Conservation (phyloP, 2,329 filamentous ascomycete species). For the Elsinoe necatrix region DNA sequence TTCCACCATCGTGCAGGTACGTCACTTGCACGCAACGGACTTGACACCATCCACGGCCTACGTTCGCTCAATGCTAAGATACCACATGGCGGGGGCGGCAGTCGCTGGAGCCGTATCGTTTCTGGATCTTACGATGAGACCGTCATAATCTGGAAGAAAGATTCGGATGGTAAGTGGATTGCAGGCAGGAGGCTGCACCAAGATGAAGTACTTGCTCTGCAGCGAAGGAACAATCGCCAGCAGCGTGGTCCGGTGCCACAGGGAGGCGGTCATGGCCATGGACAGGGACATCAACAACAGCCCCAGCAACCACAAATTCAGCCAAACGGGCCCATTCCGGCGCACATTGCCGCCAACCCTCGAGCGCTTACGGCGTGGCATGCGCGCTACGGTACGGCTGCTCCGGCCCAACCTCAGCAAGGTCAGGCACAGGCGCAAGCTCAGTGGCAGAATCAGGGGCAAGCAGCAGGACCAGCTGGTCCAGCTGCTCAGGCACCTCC, state of each 20-base stretch:
- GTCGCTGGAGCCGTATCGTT: slow-evolving; percentile 85
- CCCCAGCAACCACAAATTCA: slow-evolving; percentile 14
- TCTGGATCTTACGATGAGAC: slow-evolving; percentile 95
- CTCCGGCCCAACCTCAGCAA: slow-evolving; percentile 6
- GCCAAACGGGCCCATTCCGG: not conserved
- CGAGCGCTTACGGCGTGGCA: not conserved
- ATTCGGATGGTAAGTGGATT: slow-evolving; percentile 72
- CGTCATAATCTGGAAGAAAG: slow-evolving; percentile 88
- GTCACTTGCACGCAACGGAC: not conserved
- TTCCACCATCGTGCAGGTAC: not conserved
- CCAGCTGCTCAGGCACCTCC: slow-evolving; percentile 1
- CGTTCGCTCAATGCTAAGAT: slow-evolving; percentile 67
- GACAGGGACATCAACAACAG: slow-evolving; percentile 18
- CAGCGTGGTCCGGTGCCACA: not conserved
- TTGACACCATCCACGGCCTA: slow-evolving; percentile 35
- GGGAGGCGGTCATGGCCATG: slow-evolving; percentile 7
- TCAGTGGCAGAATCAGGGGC: slow-evolving; percentile 31
- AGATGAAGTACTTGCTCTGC: slow-evolving; percentile 20
- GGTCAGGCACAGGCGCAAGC: slow-evolving; percentile 29
- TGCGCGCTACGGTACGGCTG: not conserved
- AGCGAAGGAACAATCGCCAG: not conserved
- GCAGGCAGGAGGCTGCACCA: slow-evolving; percentile 52
- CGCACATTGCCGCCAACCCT: not conserved
- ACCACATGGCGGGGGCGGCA: slow-evolving; percentile 82
- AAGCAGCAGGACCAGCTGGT: slow-evolving; percentile 23